phyloP scores from a whole-genome alignment of 2,329 filamentous ascomycete genomes.

The Sporothrix brasiliensis region DNA sequence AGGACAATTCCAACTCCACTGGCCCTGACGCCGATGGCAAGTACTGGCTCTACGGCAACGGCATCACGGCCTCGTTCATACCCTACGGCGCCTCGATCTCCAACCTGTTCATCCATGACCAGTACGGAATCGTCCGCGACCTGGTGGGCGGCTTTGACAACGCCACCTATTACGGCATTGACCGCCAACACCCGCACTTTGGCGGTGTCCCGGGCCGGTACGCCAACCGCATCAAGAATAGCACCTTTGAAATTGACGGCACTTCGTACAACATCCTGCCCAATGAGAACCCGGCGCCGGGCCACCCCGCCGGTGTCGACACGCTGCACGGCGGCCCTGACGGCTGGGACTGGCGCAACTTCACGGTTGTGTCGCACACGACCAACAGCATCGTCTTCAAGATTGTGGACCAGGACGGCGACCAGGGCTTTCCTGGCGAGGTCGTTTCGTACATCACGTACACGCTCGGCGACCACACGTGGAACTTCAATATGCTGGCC shows the following conservation, averaged over 20 bases:
- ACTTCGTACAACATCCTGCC: constrained; percentile 59
- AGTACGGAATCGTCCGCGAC: constrained; percentile 68
- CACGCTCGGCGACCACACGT: constrained; percentile 65
- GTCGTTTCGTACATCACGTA: constrained; percentile 76
- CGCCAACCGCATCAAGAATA: constrained; percentile 80
- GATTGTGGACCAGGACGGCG: constrained; percentile 70
- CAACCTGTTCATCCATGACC: constrained; percentile 71
- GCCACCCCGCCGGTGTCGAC: constrained; percentile 58
- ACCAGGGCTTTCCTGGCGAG: constrained; percentile 77
- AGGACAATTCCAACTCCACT: background rate
- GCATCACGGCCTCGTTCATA: constrained; percentile 70
- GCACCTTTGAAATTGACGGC: constrained; percentile 69
- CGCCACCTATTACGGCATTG: constrained; percentile 67
- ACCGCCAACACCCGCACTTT: constrained; percentile 69
- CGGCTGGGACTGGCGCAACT: constrained; percentile 79
- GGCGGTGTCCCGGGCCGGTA: constrained; percentile 75
- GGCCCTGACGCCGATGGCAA: constrained; percentile 63
- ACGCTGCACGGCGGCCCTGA: constrained; percentile 71
- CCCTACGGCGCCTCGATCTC: constrained; percentile 74
- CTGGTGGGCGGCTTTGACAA: constrained; percentile 77
- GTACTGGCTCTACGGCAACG: constrained; percentile 70
- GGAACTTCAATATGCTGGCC: constrained; percentile 74
- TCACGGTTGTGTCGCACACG: constrained; percentile 71
- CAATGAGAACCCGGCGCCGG: constrained; percentile 63
- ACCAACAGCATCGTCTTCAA: constrained; percentile 72